These are phyloP conservation scores for Chrysoporthe austroafricana DNA, from an alignment of 2,329 filamentous ascomycete genomes.

Conservation along the genomic window DNA sequence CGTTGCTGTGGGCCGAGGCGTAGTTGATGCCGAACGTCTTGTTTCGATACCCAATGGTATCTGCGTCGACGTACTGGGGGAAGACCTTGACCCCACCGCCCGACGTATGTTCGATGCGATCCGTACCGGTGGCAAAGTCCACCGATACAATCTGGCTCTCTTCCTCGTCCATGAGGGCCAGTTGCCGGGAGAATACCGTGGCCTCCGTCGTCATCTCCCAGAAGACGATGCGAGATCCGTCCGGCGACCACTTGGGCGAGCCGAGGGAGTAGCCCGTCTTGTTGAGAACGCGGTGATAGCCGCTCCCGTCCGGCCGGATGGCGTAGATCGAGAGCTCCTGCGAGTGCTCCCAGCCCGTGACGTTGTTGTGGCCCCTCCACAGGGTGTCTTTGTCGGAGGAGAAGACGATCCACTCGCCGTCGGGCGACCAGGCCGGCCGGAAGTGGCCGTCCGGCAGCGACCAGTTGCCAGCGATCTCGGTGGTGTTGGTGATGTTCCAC, in stretches of 20 bases:
- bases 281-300: slow-evolving; percentile 39
- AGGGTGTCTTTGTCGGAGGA: slow-evolving; percentile 45
- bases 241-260: slow-evolving; percentile 43
- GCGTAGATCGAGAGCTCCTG: slow-evolving; percentile 45
- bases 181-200: slow-evolving; percentile 43
- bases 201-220: slow-evolving; percentile 44
- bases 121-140: slow-evolving; percentile 43
- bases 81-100: slow-evolving; percentile 38
- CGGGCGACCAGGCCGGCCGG: slow-evolving; percentile 45
- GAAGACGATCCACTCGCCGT: slow-evolving; percentile 46
- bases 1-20: slow-evolving; percentile 28
- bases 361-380: slow-evolving; percentile 46
- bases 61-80: slow-evolving; percentile 30
- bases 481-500: slow-evolving; percentile 42
- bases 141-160: slow-evolving; percentile 41
- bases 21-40: slow-evolving; percentile 37
- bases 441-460: slow-evolving; percentile 42
- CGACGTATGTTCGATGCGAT: slow-evolving; percentile 37
- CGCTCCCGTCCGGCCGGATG: slow-evolving; percentile 42
- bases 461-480: slow-evolving; percentile 33
- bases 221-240: slow-evolving; percentile 42
- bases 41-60: slow-evolving; percentile 34
- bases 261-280: slow-evolving; percentile 42
- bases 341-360: slow-evolving; percentile 46
- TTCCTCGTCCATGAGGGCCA: slow-evolving; percentile 30